Conservation (phyloP, 2,329 filamentous ascomycete genomes). For the Ceratocystis variospora region DNA sequence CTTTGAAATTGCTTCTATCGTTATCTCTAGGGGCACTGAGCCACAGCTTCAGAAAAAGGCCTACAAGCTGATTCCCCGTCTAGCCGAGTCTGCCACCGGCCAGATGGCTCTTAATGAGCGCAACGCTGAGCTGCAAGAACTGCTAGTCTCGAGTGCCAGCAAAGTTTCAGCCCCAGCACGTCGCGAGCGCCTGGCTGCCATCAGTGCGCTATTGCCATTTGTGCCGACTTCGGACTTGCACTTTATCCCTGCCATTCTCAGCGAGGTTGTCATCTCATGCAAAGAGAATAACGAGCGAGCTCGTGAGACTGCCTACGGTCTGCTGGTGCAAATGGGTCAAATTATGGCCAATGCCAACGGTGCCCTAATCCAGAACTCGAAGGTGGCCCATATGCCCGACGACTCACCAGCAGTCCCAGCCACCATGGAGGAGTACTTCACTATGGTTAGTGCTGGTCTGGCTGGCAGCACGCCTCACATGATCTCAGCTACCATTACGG, state of each 20-base stretch:
- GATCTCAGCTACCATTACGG: conserved; percentile 94
- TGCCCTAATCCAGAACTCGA: conserved; percentile 66
- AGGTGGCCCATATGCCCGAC: conserved; percentile 73
- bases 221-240: conserved; percentile 67
- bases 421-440: conserved; percentile 88
- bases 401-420: conserved; percentile 66
- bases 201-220: conserved; percentile 65
- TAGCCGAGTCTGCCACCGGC: conserved; percentile 69
- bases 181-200: conserved; percentile 71
- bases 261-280: conserved; percentile 88
- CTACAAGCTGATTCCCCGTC: conserved; percentile 89
- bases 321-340: conserved; percentile 77
- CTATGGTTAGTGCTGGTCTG: conserved; percentile 92
- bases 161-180: conserved; percentile 78
- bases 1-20: conserved; percentile 72
- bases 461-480: conserved; percentile 90
- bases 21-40: conserved; percentile 69
- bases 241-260: conserved; percentile 82
- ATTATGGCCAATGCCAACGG: conserved; percentile 55
- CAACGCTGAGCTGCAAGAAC: conserved; percentile 62
- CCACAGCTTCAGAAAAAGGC: conserved; percentile 97
- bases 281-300: conserved; percentile 98
- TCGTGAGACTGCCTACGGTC: conserved; percentile 73
- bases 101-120: conserved; percentile 62
- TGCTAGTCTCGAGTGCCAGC: conserved; percentile 65